Percentiles rank a stretch among this genome's conserved stretches.
These are phyloP conservation scores for Solanum raphanifolium DNA, from an alignment of 257 asterid genomes.

Conservation along the genomic window DNA sequence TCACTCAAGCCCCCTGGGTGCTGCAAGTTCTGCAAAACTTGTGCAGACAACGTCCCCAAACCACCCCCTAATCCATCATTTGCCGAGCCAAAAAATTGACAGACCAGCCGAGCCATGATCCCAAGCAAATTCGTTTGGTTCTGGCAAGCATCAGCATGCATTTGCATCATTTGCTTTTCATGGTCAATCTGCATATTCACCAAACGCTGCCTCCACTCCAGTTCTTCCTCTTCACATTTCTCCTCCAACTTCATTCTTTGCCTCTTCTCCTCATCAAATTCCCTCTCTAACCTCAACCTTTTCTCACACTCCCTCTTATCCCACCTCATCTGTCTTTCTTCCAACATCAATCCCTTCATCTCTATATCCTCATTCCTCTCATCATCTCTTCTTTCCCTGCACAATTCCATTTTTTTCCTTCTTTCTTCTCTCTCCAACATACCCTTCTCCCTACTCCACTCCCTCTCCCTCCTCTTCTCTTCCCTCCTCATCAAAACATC, in stretches of 20 bases:
- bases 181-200: conserved; percentile 75
- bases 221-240: conserved; percentile 76
- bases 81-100: conserved; percentile 71
- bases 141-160: conserved; percentile 88
- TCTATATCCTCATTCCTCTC: conserved; percentile 37
- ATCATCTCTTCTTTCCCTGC: conserved; percentile 19
- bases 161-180: conserved; percentile 90
- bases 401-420: conserved; percentile 27
- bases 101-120: conserved; percentile 48
- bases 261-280: conserved; percentile 56
- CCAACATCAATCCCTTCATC: conserved; percentile 39
- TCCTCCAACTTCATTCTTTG: conserved; percentile 66
- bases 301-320: conserved; percentile 53
- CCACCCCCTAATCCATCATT: conserved; percentile 57
- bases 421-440: conserved; percentile 22
- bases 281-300: conserved; percentile 48
- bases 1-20: conserved; percentile 61
- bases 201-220: conserved; percentile 89
- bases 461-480: conserved; percentile 65
- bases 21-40: conserved; percentile 73
- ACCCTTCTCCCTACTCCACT: conserved; percentile 42
- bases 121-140: conserved; percentile 78
- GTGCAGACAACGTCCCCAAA: conserved; percentile 58
- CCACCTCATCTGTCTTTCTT: conserved; percentile 44
- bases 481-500: conserved; percentile 57